Evolutionary conservation across 441 rosid species (phyloP), one percentile per base, ranked within the genome.

Genomic region (Gossypium davidsonii): DNA sequence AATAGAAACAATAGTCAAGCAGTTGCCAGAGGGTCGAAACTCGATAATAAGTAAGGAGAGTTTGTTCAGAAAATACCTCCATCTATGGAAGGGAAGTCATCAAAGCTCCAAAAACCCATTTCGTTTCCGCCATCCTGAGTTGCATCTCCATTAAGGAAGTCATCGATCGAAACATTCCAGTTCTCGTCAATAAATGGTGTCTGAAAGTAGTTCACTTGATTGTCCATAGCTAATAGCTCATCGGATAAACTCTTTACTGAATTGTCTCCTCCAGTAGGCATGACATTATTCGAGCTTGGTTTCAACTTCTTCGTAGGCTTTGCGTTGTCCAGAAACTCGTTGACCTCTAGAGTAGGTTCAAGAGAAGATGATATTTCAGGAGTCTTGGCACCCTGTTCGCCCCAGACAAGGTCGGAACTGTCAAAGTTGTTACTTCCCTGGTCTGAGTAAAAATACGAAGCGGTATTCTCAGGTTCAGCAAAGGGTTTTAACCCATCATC

Each of bases 381-480:
- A 70, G 99, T 94, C 74, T 79, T 89, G 14, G 89, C 63, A n/a
- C 79, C 88, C 60, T 86, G 90, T 25, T 88, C 96, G 26, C 85
- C 83, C 96, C 95, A 91, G 51, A 81, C 88, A 60, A 91, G 85
- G 82, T 94, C 97, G 4, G 93, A 87, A 84, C 89, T 83, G 20
- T 85, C 93, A 7, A 91, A 86, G 2, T 94, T 83, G 75, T 90
- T 87, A 79, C 97, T 95, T 57, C 92, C 98, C 72, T 91, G 93
- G 75, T 93, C 99, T 5, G 99, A 95, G 74, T 75, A 87, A 78
- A 91, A 87, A 61, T 74, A 81, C 81, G 83, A 8, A 7, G 86
- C 72, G 0, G 82, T 60, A 62, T 78, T 81, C 52, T 83, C 85
- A 57, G 74, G 20, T 59, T 76, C 76, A 15, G 72, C 56, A 65